These are phyloP conservation scores for Sergeia podlipaevii DNA, from an alignment of 208 protist species.

Conservation along the genomic window DNA sequence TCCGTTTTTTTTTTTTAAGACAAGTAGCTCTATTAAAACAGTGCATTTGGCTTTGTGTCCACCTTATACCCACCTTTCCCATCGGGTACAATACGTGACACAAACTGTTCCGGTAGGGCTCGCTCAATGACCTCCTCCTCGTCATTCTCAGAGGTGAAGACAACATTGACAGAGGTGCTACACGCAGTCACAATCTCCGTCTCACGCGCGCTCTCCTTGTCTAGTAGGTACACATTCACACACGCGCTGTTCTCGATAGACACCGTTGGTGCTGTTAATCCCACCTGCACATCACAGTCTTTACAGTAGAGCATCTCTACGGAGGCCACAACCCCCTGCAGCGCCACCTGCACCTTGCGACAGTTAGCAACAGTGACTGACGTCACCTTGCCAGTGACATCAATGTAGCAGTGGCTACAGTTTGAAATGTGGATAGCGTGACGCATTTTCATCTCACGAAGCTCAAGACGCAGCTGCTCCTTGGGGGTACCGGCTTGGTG, in stretches of 20 bases:
- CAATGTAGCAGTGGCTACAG: slow-evolving; percentile 59
- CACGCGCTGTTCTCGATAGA: slow-evolving; percentile 56
- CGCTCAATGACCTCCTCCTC: slow-evolving; percentile 58
- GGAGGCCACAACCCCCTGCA: slow-evolving; percentile 58
- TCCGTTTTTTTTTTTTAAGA: neutral
- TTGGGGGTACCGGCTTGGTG: slow-evolving; percentile 39
- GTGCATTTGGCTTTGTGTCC: slow-evolving; percentile 51
- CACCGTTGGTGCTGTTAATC: slow-evolving; percentile 50
- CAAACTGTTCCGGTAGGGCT: slow-evolving; percentile 76
- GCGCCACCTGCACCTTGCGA: slow-evolving; percentile 61
- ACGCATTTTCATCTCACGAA: slow-evolving; percentile 62
- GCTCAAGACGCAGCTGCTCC: slow-evolving; percentile 30
- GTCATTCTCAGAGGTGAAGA: slow-evolving; percentile 53
- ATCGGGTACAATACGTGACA: slow-evolving; percentile 64
- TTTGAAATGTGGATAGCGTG: slow-evolving; percentile 74
- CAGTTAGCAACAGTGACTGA: slow-evolving; percentile 70
- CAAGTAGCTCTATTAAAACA: neutral
- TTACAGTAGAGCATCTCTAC: slow-evolving; percentile 71
- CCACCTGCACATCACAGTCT: slow-evolving; percentile 61
- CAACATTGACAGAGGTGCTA: slow-evolving; percentile 71
- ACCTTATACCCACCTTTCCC: slow-evolving; percentile 54
- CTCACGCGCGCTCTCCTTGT: slow-evolving; percentile 36
- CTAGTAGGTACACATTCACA: slow-evolving; percentile 71
- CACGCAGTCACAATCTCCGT: slow-evolving; percentile 78
- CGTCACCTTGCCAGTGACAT: slow-evolving; percentile 77